phyloP scores from a whole-genome alignment of 169 alveolate species.

The Plasmodium knowlesi region DNA sequence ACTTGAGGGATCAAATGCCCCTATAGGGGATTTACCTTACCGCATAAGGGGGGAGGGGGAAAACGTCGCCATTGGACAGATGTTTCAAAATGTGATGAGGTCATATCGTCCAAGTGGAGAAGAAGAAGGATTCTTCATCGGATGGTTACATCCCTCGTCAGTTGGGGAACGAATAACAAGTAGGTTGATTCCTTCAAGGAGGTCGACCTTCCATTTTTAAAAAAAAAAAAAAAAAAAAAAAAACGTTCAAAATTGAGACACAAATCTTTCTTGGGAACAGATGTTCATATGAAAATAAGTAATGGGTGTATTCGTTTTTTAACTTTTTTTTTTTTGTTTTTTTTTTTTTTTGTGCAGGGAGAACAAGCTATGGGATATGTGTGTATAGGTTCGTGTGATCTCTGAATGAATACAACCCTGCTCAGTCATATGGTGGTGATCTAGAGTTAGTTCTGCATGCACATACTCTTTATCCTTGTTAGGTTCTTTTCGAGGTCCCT shows the following conservation, averaged over 20 bases:
- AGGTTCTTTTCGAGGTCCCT: constrained; percentile 36
- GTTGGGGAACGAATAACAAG: neutral
- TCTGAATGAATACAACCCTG: neutral
- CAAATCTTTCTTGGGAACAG: constrained; percentile 4
- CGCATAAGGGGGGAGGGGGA: neutral
- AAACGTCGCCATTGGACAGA: neutral
- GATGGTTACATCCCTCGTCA: neutral
- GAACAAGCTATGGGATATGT: neutral
- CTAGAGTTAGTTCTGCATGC: neutral
- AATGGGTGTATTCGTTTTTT: neutral
- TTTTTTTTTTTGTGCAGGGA: no score
- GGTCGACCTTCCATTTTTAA: neutral
- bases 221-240: neutral
- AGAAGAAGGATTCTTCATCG: neutral
- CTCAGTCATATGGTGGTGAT: neutral
- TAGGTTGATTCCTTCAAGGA: neutral
- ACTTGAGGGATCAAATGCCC: neutral
- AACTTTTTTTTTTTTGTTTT: neutral
- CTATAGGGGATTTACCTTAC: neutral
- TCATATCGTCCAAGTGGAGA: neutral
- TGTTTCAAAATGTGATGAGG: neutral
- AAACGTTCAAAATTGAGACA: neutral
- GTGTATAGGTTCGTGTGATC: neutral
- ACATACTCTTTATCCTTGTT: constrained; percentile 29
- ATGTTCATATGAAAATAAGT: constrained; percentile 2